Evolutionary conservation across 2,329 filamentous ascomycete species (phyloP).

Genomic region (Penicillium sp.): DNA sequence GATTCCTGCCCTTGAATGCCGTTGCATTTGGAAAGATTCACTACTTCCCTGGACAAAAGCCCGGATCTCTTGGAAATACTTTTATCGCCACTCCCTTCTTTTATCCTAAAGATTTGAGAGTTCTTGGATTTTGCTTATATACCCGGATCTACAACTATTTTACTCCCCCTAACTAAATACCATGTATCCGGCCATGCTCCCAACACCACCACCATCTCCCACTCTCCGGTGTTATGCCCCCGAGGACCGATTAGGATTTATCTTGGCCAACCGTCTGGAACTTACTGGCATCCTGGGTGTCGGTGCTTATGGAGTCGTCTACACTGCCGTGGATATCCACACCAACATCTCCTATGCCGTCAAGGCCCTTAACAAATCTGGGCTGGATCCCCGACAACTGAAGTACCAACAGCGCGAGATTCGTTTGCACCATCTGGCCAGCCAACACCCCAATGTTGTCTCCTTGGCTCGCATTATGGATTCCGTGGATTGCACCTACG

Average conservation of each 20-base stretch:
- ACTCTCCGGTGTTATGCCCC: conserved; percentile 60
- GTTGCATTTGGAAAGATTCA: conserved; percentile 2
- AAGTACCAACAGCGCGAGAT: conserved; percentile 94
- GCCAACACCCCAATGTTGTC: conserved; percentile 87
- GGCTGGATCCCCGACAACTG: conserved; percentile 81
- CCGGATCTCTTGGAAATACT: not conserved
- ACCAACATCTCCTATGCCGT: conserved; percentile 85
- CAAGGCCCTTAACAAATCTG: conserved; percentile 93
- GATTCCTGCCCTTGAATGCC: conserved; percentile 13
- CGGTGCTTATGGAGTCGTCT: conserved; percentile 95
- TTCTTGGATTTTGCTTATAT: conserved; percentile 11
- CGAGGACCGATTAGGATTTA: conserved; percentile 81
- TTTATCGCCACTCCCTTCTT: not conserved
- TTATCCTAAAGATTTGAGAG: not conserved
- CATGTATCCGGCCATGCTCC: conserved; percentile 48
- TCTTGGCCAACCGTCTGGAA: conserved; percentile 80
- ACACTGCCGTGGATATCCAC: conserved; percentile 80
- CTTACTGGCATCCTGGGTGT: conserved; percentile 84
- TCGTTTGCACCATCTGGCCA: conserved; percentile 83
- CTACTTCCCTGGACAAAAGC: conserved; percentile 1
- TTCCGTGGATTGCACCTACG: conserved; percentile 87
- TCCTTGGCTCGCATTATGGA: conserved; percentile 93
- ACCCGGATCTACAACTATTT: conserved; percentile 12
- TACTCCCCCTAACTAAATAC: conserved; percentile 17
- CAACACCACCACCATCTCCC: conserved; percentile 48